A percentile compares a stretch with the other conserved stretches of the same genome.
phyloP scores from a whole-genome alignment of 768 basidiomycete genomes.

The Kwoniella newhampshirensis region DNA sequence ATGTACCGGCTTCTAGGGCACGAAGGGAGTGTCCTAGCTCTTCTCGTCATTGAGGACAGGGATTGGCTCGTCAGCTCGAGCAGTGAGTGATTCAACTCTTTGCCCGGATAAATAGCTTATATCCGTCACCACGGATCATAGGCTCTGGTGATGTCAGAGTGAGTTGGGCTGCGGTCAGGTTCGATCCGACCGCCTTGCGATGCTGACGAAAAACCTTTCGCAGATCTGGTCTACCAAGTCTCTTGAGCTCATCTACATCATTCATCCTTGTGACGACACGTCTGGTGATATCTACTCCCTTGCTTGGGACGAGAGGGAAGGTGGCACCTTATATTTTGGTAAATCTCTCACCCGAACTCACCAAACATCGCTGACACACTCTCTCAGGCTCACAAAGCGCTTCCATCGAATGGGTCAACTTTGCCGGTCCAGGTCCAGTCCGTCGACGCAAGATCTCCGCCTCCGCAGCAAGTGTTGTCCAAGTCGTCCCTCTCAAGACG shows the following conservation, averaged over 20 bases:
- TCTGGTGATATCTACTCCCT: conserved; percentile 87
- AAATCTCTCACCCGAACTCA: conserved; percentile 2
- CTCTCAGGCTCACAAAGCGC: conserved; percentile 72
- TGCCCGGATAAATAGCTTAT: too few relatives aligned
- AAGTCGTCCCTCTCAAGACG: conserved; percentile 25
- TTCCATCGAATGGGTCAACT: conserved; percentile 83
- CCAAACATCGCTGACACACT: not conserved
- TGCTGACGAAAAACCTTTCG: conserved; percentile 7
- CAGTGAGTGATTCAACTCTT: conserved; percentile 57
- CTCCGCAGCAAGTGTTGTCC: conserved; percentile 21
- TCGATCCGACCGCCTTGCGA: not conserved
- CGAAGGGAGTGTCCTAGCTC: conserved; percentile 75
- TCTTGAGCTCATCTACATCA: conserved; percentile 66
- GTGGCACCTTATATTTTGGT: conserved; percentile 76
- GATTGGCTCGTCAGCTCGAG: conserved; percentile 88
- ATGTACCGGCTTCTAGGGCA: conserved; percentile 74
- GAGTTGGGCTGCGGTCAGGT: conserved; percentile 50
- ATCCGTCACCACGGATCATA: conserved; percentile 42
- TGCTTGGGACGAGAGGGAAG: conserved; percentile 65
- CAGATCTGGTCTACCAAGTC: conserved; percentile 80
- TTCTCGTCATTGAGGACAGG: conserved; percentile 72
- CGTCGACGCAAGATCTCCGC: conserved; percentile 29
- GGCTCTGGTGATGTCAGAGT: conserved; percentile 88
- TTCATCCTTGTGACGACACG: conserved; percentile 76
- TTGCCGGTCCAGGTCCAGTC: conserved; percentile 50